A percentile compares a stretch with the other conserved stretches of the same genome.
These are phyloP conservation scores for Trichoderma harzianum DNA, from an alignment of 2,329 filamentous ascomycete genomes.

Conservation along the genomic window DNA sequence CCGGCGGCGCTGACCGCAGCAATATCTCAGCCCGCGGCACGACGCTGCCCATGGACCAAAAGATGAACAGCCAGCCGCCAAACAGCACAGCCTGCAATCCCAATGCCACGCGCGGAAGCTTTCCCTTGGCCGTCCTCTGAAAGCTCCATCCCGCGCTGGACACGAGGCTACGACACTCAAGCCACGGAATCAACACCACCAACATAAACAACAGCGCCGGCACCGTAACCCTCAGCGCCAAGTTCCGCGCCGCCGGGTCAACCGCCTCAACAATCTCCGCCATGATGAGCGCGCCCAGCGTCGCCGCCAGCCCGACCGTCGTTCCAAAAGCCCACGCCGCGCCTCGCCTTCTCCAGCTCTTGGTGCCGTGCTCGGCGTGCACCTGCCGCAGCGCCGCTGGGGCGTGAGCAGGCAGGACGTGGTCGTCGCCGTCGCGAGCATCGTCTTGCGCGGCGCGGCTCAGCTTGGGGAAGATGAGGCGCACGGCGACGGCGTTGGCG, in stretches of 20 bases:
- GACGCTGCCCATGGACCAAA: conserved; percentile 71
- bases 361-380: conserved; percentile 56
- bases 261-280: conserved; percentile 78
- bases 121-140: conserved; percentile 53
- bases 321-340: conserved; percentile 68
- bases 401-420: conserved; percentile 61
- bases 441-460: conserved; percentile 50
- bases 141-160: conserved; percentile 60
- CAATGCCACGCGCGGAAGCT: conserved; percentile 60
- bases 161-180: conserved; percentile 69
- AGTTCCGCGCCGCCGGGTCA: conserved; percentile 61
- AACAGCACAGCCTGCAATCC: conserved; percentile 61
- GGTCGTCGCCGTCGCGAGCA: conserved; percentile 53
- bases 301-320: conserved; percentile 72
- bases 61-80: conserved; percentile 64
- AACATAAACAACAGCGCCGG: conserved; percentile 68
- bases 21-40: conserved; percentile 42
- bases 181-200: conserved; percentile 70
- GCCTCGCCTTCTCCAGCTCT: conserved; percentile 48
- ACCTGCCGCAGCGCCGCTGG: conserved; percentile 56
- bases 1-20: conserved; percentile 16
- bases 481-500: conserved; percentile 60
- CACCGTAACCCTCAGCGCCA: conserved; percentile 67
- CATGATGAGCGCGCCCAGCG: conserved; percentile 75
- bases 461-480: conserved; percentile 70